These are phyloP conservation scores for Vitis riparia DNA, from an alignment of 164 flowering plant genomes.

Conservation along the genomic window DNA sequence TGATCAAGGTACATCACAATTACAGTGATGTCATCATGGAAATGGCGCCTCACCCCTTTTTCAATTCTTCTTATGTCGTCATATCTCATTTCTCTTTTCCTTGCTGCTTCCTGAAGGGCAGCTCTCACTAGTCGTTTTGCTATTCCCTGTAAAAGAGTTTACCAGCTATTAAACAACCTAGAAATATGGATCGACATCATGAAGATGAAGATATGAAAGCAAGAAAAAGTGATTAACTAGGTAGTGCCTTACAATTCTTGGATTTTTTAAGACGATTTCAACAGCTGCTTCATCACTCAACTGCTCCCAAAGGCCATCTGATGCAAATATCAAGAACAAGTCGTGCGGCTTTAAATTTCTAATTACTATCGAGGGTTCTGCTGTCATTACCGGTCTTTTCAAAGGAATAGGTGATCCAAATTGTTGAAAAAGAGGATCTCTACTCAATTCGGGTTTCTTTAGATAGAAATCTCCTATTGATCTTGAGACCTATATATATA, in stretches of 20 bases:
- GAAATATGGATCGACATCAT: background rate
- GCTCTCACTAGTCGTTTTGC: slow-evolving; percentile 53
- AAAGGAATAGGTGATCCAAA: slow-evolving; percentile 46
- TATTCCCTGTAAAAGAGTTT: slow-evolving; percentile 36
- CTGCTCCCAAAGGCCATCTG: slow-evolving; percentile 90
- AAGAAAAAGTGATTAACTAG: background rate
- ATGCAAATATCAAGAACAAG: slow-evolving; percentile 68
- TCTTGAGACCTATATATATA: slow-evolving; percentile 60
- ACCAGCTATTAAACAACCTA: background rate
- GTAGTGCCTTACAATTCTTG: slow-evolving; percentile 48
- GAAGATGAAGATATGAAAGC: background rate
- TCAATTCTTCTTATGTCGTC: slow-evolving; percentile 36
- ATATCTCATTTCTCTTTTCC: slow-evolving; percentile 44
- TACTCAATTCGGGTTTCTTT: slow-evolving; percentile 68
- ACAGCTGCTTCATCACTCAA: slow-evolving; percentile 66
- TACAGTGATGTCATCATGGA: slow-evolving; percentile 58
- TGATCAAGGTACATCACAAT: slow-evolving; percentile 47
- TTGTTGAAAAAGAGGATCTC: slow-evolving; percentile 52
- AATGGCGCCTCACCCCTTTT: slow-evolving; percentile 47
- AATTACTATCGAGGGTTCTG: slow-evolving; percentile 62
- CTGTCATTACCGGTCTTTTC: slow-evolving; percentile 57
- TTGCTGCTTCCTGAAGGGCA: slow-evolving; percentile 45
- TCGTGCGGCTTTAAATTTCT: slow-evolving; percentile 53
- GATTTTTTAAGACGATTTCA: slow-evolving; percentile 54
- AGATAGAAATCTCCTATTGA: slow-evolving; percentile 76